Conservation (phyloP, 441 rosid species). For the Syzygium syzygioides region DNA sequence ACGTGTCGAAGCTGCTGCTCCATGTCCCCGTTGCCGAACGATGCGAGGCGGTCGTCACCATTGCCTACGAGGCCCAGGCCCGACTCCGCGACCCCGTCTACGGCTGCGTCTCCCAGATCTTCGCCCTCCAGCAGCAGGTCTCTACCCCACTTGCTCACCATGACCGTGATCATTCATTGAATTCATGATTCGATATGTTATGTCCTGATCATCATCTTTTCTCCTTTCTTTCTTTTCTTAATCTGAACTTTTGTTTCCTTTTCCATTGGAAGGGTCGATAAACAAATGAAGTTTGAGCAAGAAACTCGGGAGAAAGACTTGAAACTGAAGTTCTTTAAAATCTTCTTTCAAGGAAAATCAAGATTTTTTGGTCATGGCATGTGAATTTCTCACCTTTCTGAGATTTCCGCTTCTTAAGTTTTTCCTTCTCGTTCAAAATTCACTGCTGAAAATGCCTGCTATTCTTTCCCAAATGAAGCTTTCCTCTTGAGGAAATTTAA, state of each 20-base stretch:
- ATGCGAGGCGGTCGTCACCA: constrained; percentile 84
- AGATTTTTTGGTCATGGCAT: background rate
- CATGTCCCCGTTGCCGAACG: constrained; percentile 81
- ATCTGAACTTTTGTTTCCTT: background rate
- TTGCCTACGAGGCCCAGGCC: constrained; percentile 94
- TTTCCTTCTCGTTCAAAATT: background rate
- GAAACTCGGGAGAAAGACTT: background rate
- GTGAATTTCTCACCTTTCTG: background rate
- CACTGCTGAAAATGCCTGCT: background rate
- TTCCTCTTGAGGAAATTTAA: background rate
- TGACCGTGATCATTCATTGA: background rate
- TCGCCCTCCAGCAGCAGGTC: constrained; percentile 89
- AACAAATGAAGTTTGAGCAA: background rate
- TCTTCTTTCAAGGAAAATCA: background rate
- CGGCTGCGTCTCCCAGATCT: constrained; percentile 88
- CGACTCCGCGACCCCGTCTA: constrained; percentile 88
- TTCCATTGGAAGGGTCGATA: background rate
- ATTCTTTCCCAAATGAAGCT: background rate
- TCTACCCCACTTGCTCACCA: background rate
- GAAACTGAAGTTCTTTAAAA: background rate
- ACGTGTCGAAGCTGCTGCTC: constrained; percentile 71
- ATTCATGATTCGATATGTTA: background rate
- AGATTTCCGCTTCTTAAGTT: background rate
- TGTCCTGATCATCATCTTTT: background rate
- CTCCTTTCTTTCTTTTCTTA: background rate